Percentiles rank a stretch among this genome's conserved stretches.
These are phyloP conservation scores for Suhomyces kilbournensis DNA, from an alignment of 805 yeast genomes.

Conservation along the genomic window DNA sequence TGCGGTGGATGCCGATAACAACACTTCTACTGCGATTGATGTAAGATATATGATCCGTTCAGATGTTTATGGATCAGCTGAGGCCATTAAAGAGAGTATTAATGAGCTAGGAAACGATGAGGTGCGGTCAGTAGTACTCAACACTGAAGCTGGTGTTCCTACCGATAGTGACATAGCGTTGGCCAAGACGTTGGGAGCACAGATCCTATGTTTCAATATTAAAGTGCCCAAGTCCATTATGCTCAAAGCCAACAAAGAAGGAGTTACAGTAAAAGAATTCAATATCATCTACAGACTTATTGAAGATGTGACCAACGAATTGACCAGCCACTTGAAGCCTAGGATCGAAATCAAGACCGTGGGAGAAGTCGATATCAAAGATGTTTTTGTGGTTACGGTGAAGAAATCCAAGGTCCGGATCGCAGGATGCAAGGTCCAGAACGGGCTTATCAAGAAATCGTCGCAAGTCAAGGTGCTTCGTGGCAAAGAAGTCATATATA, in stretches of 20 bases:
- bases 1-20: slow-evolving; percentile 32
- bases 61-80: slow-evolving; percentile 93
- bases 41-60: slow-evolving; percentile 74
- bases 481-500: slow-evolving; percentile 42
- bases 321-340: slow-evolving; percentile 62
- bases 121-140: slow-evolving; percentile 66
- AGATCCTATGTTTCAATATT: slow-evolving; percentile 75
- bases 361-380: slow-evolving; percentile 68
- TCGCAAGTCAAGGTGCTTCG: slow-evolving; percentile 58
- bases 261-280: slow-evolving; percentile 59
- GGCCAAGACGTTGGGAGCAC: slow-evolving; percentile 51
- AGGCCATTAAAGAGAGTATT: slow-evolving; percentile 84
- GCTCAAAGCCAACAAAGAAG: slow-evolving; percentile 53
- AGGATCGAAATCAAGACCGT: slow-evolving; percentile 60
- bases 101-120: slow-evolving; percentile 83
- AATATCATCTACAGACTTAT: slow-evolving; percentile 85
- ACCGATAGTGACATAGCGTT: slow-evolving; percentile 41
- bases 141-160: slow-evolving; percentile 78
- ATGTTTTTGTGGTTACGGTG: slow-evolving; percentile 65
- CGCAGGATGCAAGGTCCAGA: slow-evolving; percentile 83
- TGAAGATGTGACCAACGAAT: slow-evolving; percentile 70
- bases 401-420: slow-evolving; percentile 57
- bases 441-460: slow-evolving; percentile 65
- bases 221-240: slow-evolving; percentile 62
- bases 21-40: slow-evolving; percentile 15